phyloP scores from a whole-genome alignment of 1,284 basidiomycete genomes.

The Fomes fomentarius region DNA sequence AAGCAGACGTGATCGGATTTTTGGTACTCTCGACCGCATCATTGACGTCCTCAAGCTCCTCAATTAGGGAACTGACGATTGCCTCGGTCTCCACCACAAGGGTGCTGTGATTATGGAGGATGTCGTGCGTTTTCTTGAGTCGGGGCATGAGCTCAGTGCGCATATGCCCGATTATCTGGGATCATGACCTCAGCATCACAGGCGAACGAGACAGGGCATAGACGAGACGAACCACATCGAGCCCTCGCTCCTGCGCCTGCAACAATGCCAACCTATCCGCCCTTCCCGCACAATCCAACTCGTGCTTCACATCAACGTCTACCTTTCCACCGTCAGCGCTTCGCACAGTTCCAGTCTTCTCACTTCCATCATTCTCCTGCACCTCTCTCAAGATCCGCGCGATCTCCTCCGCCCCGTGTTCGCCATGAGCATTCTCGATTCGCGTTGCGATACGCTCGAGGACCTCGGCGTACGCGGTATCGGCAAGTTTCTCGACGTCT shows the following conservation, averaged over 20 bases:
- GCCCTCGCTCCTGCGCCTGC: constrained; percentile 17
- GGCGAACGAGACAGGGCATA: too few relatives aligned
- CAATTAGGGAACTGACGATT: constrained; percentile 28
- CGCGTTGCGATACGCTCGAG: constrained; percentile 12
- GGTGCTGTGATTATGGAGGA: constrained; percentile 3
- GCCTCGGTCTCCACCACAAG: constrained; percentile 26
- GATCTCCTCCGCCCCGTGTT: not conserved
- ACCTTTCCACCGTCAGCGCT: too few relatives aligned
- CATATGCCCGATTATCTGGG: constrained; percentile 20
- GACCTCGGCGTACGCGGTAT: constrained; percentile 17
- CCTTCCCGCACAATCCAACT: constrained; percentile 26
- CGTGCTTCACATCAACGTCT: constrained; percentile 18
- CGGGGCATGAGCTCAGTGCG: constrained; percentile 17
- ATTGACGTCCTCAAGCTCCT: constrained; percentile 33
- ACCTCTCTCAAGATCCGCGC: not conserved
- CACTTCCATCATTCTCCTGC: too few relatives aligned
- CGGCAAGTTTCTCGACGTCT: not conserved
- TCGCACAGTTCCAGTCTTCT: too few relatives aligned
- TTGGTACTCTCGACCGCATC: constrained; percentile 25
- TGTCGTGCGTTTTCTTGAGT: constrained; percentile 11
- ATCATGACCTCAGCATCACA: not conserved
- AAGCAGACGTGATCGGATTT: not conserved
- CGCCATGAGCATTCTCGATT: constrained; percentile 1
- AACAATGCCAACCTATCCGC: constrained; percentile 28
- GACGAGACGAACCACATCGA: constrained; percentile 23